Evolutionary conservation across 2,329 filamentous ascomycete species (phyloP).

Genomic region (Fusarium sp.): DNA sequence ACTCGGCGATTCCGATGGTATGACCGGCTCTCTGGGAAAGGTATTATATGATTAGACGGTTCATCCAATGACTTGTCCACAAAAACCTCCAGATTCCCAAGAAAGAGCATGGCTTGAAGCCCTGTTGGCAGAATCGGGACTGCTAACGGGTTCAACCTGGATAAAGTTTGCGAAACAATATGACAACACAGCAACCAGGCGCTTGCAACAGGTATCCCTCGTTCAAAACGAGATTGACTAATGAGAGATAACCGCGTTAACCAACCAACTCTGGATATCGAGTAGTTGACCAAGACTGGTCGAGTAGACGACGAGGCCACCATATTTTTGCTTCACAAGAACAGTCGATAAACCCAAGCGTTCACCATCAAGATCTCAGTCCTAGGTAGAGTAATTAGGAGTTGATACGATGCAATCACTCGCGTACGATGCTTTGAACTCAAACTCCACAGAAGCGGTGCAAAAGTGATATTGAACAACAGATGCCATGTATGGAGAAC

Average conservation of each 20-base stretch:
- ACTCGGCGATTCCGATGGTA: background rate
- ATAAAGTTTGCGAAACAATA: background rate
- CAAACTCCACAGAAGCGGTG: background rate
- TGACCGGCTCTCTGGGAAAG: background rate
- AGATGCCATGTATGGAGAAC: background rate
- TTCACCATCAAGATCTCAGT: background rate
- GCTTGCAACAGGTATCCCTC: fast-evolving
- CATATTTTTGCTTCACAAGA: background rate
- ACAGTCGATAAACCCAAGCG: background rate
- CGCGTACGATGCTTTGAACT: background rate
- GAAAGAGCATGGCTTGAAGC: background rate
- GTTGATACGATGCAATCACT: background rate
- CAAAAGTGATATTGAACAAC: background rate
- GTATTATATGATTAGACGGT: background rate
- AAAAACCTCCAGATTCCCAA: background rate
- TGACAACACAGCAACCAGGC: background rate
- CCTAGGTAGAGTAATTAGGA: background rate
- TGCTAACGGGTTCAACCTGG: background rate
- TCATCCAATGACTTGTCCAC: background rate
- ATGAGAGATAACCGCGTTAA: background rate
- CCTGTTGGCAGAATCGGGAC: background rate
- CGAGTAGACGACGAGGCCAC: background rate
- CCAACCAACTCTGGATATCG: background rate
- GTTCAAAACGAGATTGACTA: background rate
- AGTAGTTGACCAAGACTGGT: background rate